These are phyloP conservation scores for Gremmenia infestans DNA, from an alignment of 2,329 filamentous ascomycete genomes.

Conservation along the genomic window DNA sequence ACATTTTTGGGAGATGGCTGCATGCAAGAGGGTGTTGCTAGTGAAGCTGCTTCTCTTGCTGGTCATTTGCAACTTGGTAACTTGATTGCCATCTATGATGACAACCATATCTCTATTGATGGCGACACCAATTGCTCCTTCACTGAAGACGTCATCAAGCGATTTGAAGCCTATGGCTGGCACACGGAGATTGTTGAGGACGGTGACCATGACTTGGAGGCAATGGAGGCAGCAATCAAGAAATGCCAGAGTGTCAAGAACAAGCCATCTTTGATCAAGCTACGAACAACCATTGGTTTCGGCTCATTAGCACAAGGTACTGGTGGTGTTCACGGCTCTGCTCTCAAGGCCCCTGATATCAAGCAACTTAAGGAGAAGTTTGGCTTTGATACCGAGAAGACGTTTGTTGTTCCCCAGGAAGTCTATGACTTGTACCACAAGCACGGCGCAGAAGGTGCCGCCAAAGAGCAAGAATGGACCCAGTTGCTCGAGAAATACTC, in stretches of 20 bases:
- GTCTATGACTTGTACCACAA: slow-evolving; percentile 90
- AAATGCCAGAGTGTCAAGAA: slow-evolving; percentile 82
- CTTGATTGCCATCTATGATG: slow-evolving; percentile 94
- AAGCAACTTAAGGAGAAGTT: slow-evolving; percentile 92
- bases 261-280: slow-evolving; percentile 96
- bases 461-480: slow-evolving; percentile 92
- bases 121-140: slow-evolving; percentile 95
- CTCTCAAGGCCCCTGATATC: slow-evolving; percentile 90
- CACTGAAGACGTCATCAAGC: slow-evolving; percentile 92
- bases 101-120: slow-evolving; percentile 96
- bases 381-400: slow-evolving; percentile 92
- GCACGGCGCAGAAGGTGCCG: slow-evolving; percentile 79
- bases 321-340: slow-evolving; percentile 91
- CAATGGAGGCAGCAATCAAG: slow-evolving; percentile 83
- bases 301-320: slow-evolving; percentile 92
- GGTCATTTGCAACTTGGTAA: slow-evolving; percentile 98
- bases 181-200: slow-evolving; percentile 79
- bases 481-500: slow-evolving; percentile 84
- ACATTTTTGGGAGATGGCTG: slow-evolving; percentile 96
- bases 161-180: slow-evolving; percentile 97
- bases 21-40: slow-evolving; percentile 95
- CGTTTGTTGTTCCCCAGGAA: slow-evolving; percentile 87
- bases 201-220: slow-evolving; percentile 82
- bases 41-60: slow-evolving; percentile 85
- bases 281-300: slow-evolving; percentile 95